Percentiles rank a stretch among this genome's conserved stretches.
phyloP scores from a whole-genome alignment of 2,329 filamentous ascomycete species.

The Trichoderma polysporum region DNA sequence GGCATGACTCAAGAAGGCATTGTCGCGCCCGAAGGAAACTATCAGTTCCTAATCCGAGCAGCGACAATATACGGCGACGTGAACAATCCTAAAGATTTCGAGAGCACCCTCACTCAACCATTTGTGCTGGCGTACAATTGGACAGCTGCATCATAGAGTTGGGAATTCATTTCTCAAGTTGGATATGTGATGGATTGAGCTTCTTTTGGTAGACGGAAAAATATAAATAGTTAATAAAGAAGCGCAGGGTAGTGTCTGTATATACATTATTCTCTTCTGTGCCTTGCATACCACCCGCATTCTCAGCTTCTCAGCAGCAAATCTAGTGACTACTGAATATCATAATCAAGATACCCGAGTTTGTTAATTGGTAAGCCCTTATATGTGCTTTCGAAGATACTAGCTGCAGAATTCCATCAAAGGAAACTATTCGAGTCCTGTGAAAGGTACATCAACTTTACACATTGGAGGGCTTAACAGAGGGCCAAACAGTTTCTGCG shows the following conservation, averaged over 20 bases:
- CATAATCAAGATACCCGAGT: too few species aligned
- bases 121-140: slow-evolving; percentile 6
- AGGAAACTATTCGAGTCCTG: too few species aligned
- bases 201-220: background rate
- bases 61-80: background rate
- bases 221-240: background rate
- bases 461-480: too few species aligned
- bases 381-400: too few species aligned
- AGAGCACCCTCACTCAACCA: background rate
- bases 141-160: background rate
- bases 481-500: too few species aligned
- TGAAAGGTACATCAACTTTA: too few species aligned
- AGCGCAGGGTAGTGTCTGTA: background rate
- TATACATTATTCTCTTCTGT: background rate
- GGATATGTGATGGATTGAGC: background rate
- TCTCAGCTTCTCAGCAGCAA: too few species aligned
- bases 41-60: background rate
- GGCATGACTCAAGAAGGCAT: slow-evolving; percentile 2
- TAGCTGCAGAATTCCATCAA: too few species aligned
- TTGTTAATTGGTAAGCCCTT: too few species aligned
- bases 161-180: background rate
- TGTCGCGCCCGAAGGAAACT: background rate
- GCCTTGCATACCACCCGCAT: too few species aligned
- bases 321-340: too few species aligned
- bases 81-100: background rate